Base-by-base conservation (phyloP, 2,329 filamentous ascomycete species). In the Hypoxylon sp. region DNA sequence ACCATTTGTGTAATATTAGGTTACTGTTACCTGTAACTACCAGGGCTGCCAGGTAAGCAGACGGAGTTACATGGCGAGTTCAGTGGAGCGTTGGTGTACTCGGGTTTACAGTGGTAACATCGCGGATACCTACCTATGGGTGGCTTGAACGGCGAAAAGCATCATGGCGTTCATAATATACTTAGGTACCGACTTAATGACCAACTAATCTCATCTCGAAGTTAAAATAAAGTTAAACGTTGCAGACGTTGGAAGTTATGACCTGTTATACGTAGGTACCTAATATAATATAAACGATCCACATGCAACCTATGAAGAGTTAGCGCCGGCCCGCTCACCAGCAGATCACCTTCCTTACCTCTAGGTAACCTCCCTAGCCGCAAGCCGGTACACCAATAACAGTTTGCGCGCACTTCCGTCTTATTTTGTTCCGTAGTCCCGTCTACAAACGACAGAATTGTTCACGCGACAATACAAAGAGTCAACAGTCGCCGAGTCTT, bases 321-420 rank as follows among this genome's bases (percentile, higher is more conserved):
- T 47, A 39, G 30, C 29, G 29, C 41, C 21, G 25, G 21, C 23
- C 53, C 19, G 29, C 25, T 25, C 32, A 23, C 41, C 41, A 47
- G 25, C 29, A 47, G 37, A n/a, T 16, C 41, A 56, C 41, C 41
- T n/a, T 19, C 39, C 16, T 21, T 21, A 41, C 16, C 8, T 11
- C 30, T 34, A 34, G 11, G 30, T 3, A 55, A 29, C 37, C 16
- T 52, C 25, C 37, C 57, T 39, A 30, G 29, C 8, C 14, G 11
- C 43, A 41, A 57, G 41, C 48, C 58, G 14, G 9, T 30, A 16
- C 30, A 43, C 58, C 50, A 62, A 51, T 57, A 9, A 52, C n/a
- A 45, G 39, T 41, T 34, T n/a, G 37, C 37, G 43, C 29, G 14
- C 14, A n/a, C 30, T 52, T 19, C 39, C 47, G n/a, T 30, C 19